These are phyloP conservation scores for Coleophoma cylindrospora DNA, from an alignment of 2,329 filamentous ascomycete species.

Conservation along the genomic window DNA sequence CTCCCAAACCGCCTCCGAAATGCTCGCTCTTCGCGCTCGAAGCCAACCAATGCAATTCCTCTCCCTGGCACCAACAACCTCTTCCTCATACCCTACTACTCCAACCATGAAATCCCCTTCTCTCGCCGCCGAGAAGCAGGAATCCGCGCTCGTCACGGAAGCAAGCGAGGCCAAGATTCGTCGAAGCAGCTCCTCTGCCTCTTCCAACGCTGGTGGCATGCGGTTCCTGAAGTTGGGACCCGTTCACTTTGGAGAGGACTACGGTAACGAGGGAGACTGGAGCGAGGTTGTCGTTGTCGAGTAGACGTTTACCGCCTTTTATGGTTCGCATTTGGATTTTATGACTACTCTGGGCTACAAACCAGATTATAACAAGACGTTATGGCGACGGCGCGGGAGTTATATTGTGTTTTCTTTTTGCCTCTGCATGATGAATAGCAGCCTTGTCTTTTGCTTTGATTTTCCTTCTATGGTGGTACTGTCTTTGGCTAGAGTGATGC, in stretches of 20 bases:
- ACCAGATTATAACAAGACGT: too few relatives aligned
- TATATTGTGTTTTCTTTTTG: too few relatives aligned
- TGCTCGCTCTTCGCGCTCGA: conserved; percentile 4
- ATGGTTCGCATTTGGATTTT: too few relatives aligned
- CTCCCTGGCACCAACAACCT: conserved; percentile 20
- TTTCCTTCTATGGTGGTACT: too few relatives aligned
- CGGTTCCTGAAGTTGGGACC: conserved; percentile 23
- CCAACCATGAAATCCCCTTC: conserved; percentile 1
- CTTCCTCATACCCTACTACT: conserved; percentile 17
- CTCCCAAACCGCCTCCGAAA: conserved; percentile 3
- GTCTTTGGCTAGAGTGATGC: too few relatives aligned
- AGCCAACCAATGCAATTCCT: conserved; percentile 14
- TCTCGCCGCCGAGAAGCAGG: conserved; percentile 1
- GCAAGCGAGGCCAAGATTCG: background rate
- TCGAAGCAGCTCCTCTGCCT: conserved; percentile 1
- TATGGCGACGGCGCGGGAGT: too few relatives aligned
- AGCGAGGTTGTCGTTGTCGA: conserved; percentile 15
- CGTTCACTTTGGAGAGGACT: conserved; percentile 17
- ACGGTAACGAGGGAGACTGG: conserved; percentile 19
- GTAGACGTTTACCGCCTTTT: background rate
- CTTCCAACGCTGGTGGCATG: conserved; percentile 1
- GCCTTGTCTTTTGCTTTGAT: too few relatives aligned
- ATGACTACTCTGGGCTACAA: too few relatives aligned
- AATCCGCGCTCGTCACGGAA: background rate
- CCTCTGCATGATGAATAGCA: too few relatives aligned